phyloP scores from a whole-genome alignment of 208 protist species.

The Trypanosoma scelopori region DNA sequence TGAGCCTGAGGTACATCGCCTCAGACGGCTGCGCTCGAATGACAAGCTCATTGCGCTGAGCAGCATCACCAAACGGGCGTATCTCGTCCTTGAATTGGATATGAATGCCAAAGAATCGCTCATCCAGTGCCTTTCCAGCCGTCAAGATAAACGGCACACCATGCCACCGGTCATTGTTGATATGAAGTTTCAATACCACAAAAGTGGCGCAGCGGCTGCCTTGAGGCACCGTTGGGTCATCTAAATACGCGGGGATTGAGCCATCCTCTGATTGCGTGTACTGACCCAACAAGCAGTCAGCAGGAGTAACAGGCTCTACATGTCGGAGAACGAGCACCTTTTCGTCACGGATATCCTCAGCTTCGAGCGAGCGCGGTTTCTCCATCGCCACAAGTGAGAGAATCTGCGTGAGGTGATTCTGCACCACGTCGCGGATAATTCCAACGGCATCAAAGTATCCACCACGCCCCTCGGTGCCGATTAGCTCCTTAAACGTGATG shows the following conservation, averaged over 20 bases:
- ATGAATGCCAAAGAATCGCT: conserved; percentile 76
- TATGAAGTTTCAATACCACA: conserved; percentile 69
- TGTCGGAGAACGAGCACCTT: conserved; percentile 87
- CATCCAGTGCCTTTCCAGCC: conserved; percentile 90
- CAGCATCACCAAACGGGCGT: conserved; percentile 69
- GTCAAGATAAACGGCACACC: conserved; percentile 93
- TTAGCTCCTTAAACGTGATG: conserved; percentile 94
- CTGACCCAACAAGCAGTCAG: conserved; percentile 91
- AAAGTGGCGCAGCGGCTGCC: conserved; percentile 89
- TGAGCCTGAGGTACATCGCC: conserved; percentile 93
- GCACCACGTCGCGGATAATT: conserved; percentile 94
- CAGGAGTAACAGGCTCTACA: conserved; percentile 58
- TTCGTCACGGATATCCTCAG: conserved; percentile 89
- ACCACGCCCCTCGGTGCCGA: conserved; percentile 89
- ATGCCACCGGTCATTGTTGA: conserved; percentile 94
- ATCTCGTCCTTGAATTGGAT: conserved; percentile 91
- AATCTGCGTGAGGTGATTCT: conserved; percentile 95
- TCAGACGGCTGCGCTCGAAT: conserved; percentile 91
- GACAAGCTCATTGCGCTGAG: conserved; percentile 91
- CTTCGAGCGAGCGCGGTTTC: conserved; percentile 74
- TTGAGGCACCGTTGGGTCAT: conserved; percentile 80
- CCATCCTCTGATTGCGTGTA: conserved; percentile 83
- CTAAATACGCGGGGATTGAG: conserved; percentile 85
- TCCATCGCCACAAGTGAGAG: conserved; percentile 93
- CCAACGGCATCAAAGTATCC: conserved; percentile 94